phyloP scores from a whole-genome alignment of 192 early-diverging fungal species.

The Mycoemilia scoparia region DNA sequence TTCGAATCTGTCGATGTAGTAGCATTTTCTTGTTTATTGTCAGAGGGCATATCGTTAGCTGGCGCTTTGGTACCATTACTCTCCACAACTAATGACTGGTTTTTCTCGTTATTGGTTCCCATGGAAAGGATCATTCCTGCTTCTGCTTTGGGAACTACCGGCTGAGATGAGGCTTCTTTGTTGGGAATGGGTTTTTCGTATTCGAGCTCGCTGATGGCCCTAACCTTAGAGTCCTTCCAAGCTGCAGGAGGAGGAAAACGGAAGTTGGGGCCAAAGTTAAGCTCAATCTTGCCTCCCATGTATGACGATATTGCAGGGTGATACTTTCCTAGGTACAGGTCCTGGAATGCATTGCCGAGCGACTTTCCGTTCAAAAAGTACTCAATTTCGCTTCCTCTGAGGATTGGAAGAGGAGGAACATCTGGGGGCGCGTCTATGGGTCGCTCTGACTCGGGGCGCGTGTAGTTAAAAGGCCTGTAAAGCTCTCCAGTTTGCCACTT shows the following conservation, averaged over 20 bases:
- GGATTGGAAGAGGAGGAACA: conserved; percentile 24
- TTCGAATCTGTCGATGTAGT: too few species aligned
- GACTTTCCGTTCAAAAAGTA: conserved; percentile 48
- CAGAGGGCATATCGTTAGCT: too few species aligned
- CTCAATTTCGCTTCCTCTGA: conserved; percentile 35
- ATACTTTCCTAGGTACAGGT: conserved; percentile 56
- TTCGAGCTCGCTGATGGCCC: conserved; percentile 25
- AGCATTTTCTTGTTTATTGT: too few species aligned
- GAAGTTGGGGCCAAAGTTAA: conserved; percentile 57
- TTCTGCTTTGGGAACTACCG: too few species aligned
- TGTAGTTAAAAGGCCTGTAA: conserved; percentile 24
- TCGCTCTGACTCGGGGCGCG: conserved; percentile 21
- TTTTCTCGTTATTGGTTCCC: too few species aligned
- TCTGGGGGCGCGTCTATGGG: conserved; percentile 16
- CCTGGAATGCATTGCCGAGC: conserved; percentile 42
- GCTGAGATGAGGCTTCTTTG: too few species aligned
- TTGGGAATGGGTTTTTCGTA: too few species aligned
- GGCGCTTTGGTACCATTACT: too few species aligned
- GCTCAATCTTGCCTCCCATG: conserved; percentile 35
- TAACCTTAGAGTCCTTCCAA: conserved; percentile 20
- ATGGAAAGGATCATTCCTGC: too few species aligned
- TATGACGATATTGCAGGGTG: conserved; percentile 55
- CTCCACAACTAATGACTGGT: too few species aligned
- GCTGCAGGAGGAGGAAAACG: conserved; percentile 32
- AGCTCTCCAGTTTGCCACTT: conserved; percentile 23